A percentile compares a stretch with the other conserved stretches of the same genome.
Evolutionary conservation across 1,284 basidiomycete genomes (phyloP).

Genomic region (Rhizoctonia solani): DNA sequence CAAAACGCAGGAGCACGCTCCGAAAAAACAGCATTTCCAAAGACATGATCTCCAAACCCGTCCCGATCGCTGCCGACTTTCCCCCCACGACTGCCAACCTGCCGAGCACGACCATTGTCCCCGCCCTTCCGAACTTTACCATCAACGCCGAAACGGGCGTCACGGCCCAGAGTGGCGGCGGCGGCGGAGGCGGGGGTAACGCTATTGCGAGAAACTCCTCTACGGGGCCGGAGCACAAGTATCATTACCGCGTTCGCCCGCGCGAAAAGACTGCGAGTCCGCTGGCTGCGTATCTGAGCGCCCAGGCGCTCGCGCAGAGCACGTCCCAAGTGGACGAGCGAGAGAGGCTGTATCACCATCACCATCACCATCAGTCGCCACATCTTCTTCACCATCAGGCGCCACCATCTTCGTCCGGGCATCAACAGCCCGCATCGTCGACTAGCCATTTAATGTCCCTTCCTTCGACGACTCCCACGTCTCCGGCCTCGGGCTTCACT

Average conservation of each 20-base stretch:
- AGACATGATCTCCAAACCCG: slow-evolving; percentile 30
- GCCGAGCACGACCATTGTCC: slow-evolving; percentile 7
- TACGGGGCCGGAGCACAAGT: slow-evolving; percentile 14
- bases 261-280: slow-evolving; percentile 25
- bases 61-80: slow-evolving; percentile 18
- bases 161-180: background rate
- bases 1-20: background rate
- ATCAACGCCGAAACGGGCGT: background rate
- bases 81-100: slow-evolving; percentile 1
- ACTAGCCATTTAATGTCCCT: background rate
- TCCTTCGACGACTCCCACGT: slow-evolving; percentile 11
- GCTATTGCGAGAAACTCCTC: background rate
- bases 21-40: slow-evolving; percentile 2
- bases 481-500: slow-evolving; percentile 24
- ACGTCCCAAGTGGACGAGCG: too few relatives aligned
- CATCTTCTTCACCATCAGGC: background rate
- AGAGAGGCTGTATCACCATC: too few relatives aligned
- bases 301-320: slow-evolving; percentile 2
- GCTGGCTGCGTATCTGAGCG: slow-evolving; percentile 25
- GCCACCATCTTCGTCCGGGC: background rate
- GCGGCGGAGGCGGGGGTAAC: background rate
- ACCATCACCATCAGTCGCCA: background rate
- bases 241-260: slow-evolving; percentile 27
- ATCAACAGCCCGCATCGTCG: background rate
- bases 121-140: slow-evolving; percentile 14